These are phyloP conservation scores for Sporormia fimetaria DNA, from an alignment of 495 filamentous ascomycete species.

Conservation along the genomic window DNA sequence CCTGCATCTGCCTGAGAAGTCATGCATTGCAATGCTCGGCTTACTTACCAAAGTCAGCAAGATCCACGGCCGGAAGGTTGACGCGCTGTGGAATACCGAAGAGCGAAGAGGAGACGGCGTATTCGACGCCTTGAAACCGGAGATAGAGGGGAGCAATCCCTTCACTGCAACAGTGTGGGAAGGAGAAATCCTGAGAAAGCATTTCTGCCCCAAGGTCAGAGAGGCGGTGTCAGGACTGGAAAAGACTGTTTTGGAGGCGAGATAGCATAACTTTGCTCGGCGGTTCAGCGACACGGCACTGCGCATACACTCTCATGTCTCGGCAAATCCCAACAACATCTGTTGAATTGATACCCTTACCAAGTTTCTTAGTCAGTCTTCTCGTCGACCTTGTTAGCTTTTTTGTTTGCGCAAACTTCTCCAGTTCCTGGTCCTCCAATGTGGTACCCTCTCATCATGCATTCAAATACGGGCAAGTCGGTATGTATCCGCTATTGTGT, in stretches of 20 bases:
- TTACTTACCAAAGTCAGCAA: slow-evolving; percentile 64
- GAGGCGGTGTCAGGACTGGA: slow-evolving; percentile 50
- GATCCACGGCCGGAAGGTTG: slow-evolving; percentile 56
- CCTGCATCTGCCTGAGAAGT: slow-evolving; percentile 84
- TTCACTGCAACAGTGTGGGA: slow-evolving; percentile 90
- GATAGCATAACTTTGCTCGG: slow-evolving; percentile 10
- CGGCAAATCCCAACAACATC: too few species aligned
- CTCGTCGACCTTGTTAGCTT: too few species aligned
- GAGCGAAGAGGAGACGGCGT: slow-evolving; percentile 79
- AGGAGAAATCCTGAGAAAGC: slow-evolving; percentile 69
- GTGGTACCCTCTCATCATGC: too few species aligned
- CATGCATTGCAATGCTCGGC: slow-evolving; percentile 60
- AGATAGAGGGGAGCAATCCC: slow-evolving; percentile 74
- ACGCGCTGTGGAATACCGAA: slow-evolving; percentile 70
- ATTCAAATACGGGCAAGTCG: too few species aligned
- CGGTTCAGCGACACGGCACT: too few species aligned
- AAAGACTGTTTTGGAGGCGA: slow-evolving; percentile 18
- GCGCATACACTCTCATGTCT: too few species aligned
- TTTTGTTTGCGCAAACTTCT: too few species aligned
- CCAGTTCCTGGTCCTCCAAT: too few species aligned
- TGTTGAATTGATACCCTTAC: too few species aligned
- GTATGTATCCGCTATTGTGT: too few species aligned
- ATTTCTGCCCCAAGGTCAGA: slow-evolving; percentile 78
- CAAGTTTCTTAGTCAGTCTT: too few species aligned
- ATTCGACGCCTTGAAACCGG: slow-evolving; percentile 44